Base-by-base conservation (phyloP, 805 yeast genomes). In the Debaryomyces prosopidis region DNA sequence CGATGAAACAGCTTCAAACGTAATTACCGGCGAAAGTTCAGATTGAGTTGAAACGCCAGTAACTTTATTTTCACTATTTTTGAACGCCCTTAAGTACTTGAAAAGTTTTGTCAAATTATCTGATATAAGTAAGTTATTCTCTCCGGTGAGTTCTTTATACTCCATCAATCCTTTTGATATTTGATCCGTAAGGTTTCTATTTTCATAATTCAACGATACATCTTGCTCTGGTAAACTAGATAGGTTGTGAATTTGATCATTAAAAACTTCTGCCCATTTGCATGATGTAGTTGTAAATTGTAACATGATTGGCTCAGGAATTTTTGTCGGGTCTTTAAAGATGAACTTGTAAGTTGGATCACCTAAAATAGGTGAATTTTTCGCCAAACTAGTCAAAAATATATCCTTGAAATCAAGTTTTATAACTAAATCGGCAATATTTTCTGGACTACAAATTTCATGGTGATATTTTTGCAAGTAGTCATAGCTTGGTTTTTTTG, bases 391-490 rank as follows among this genome's bases (percentile, higher is more conserved):
- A 0, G 73, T 55, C 15, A 61, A 53, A 42, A 69, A 45, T 12
- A 60, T 45, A 46, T 71, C 75, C 37, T 60, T 66, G 30, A 55
- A 49, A 5, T 48, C 47, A 0, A 69, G 66, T 9, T 52, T 55
- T 4, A 65, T 53, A n/a, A 67, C 49, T 12, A 68, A 44, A 44
- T 70, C 75, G n/a, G 66, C 60, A 3, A 65, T 56, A 36, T 58
- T 58, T 20, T 64, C 62, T 0, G 77, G 76, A 34, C 60, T 57
- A 12, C 58, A 49, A 36, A 72, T 66, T 27, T 69, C 64, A 42
- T 49, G 58, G 38, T 62, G 56, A 32, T 51, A 47, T 46, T 54
- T 60, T 6, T 44, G 38, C 4, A 49, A 31, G 14, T 43, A 27
- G 3, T 46, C 48, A 17, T 50, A 41, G 2, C 36, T 40, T 12